A percentile compares a stretch with the other conserved stretches of the same genome.
These are phyloP conservation scores for Durotheca rogersii DNA, from an alignment of 495 filamentous ascomycete species.

Conservation along the genomic window DNA sequence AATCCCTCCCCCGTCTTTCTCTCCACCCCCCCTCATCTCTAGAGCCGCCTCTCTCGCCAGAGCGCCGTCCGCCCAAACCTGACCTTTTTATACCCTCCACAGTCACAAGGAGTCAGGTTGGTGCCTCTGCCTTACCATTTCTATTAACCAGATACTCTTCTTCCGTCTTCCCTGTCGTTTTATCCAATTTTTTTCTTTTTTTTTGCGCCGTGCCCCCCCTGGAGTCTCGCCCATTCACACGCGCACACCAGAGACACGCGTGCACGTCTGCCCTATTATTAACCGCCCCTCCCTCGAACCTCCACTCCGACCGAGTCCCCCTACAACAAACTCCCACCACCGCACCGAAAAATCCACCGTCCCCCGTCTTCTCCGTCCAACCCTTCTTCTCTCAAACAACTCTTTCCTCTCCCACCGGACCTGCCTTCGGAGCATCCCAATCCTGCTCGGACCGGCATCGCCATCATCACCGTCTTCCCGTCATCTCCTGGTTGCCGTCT, in stretches of 20 bases:
- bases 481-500: background rate
- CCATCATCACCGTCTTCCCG: constrained; percentile 1
- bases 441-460: constrained; percentile 16
- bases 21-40: constrained; percentile 6
- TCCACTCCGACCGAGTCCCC: constrained; percentile 31
- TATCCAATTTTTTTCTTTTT: constrained; percentile 8
- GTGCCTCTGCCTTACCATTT: constrained; percentile 7
- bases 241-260: no score
- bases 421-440: constrained; percentile 26
- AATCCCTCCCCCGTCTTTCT: constrained; percentile 5
- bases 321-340: constrained; percentile 35
- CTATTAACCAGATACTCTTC: constrained; percentile 2
- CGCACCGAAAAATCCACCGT: constrained; percentile 37
- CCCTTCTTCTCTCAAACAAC: constrained; percentile 24
- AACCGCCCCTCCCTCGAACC: constrained; percentile 18
- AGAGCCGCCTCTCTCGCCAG: constrained; percentile 29
- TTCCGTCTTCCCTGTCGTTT: constrained; percentile 3
- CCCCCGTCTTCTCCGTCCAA: constrained; percentile 36
- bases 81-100: no score
- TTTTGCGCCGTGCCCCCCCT: constrained; percentile 5
- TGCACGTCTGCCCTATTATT: constrained; percentile 14
- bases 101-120: no score
- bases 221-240: constrained; percentile 21
- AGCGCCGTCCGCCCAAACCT: constrained; percentile 30
- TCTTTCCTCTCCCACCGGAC: constrained; percentile 25